Conservation (phyloP, 352 stramenopile genomes). For the Phytophthora pseudosyringae region DNA sequence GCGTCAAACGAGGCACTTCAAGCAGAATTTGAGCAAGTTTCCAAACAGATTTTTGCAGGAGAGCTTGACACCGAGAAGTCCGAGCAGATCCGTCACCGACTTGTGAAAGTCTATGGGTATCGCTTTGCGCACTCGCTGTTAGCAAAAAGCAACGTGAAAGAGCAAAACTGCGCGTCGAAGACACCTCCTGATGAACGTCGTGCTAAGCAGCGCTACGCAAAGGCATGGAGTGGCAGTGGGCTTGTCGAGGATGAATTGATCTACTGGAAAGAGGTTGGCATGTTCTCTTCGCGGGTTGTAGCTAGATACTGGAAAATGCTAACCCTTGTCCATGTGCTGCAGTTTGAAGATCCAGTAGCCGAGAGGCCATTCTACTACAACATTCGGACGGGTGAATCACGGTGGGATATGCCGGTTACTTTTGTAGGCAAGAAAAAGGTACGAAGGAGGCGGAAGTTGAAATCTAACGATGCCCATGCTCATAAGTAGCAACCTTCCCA, state of each 20-base stretch:
- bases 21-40: constrained; percentile 32
- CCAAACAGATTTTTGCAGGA: constrained; percentile 27
- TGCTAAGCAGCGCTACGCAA: constrained; percentile 43
- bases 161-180: constrained; percentile 31
- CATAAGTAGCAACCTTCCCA: too few relatives aligned
- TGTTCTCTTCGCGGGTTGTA: not conserved
- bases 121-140: constrained; percentile 56
- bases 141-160: constrained; percentile 51
- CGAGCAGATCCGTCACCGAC: constrained; percentile 34
- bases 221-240: constrained; percentile 36
- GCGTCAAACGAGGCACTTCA: not conserved
- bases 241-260: constrained; percentile 55
- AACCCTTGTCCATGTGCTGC: constrained; percentile 3
- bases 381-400: constrained; percentile 67
- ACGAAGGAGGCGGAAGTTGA: constrained; percentile 18
- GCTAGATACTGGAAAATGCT: not conserved
- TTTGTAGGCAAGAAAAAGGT: constrained; percentile 45
- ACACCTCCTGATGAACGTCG: constrained; percentile 44
- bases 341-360: constrained; percentile 54
- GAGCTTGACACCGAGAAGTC: constrained; percentile 24
- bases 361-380: constrained; percentile 75
- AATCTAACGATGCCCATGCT: not conserved
- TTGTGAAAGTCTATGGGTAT: constrained; percentile 57
- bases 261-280: constrained; percentile 74
- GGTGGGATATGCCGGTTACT: constrained; percentile 57